Evolutionary conservation across 1,284 basidiomycete genomes (phyloP).

Genomic region (Singerocomus rubriflavus): DNA sequence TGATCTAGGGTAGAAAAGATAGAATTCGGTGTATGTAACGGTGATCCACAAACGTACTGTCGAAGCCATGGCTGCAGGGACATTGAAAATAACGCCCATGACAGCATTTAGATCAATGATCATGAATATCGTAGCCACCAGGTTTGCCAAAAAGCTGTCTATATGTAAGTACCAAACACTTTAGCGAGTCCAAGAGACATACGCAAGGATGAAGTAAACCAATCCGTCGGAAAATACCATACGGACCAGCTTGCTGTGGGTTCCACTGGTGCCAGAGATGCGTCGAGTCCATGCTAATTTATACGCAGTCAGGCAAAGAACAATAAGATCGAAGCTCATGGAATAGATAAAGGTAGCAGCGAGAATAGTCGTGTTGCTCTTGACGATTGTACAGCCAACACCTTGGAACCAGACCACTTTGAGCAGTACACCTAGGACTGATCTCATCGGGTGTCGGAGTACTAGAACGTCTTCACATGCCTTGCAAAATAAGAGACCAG

Average conservation of each 20-base stretch:
- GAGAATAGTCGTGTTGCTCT: constrained; percentile 40
- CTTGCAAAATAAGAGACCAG: constrained; percentile 36
- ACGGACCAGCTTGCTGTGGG: constrained; percentile 25
- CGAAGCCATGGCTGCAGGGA: constrained; percentile 38
- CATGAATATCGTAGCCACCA: constrained; percentile 36
- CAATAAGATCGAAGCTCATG: constrained; percentile 46
- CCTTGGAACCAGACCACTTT: constrained; percentile 36
- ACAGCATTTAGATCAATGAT: constrained; percentile 32
- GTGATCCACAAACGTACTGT: constrained; percentile 35
- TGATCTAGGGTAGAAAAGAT: constrained; percentile 45
- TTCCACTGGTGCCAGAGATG: constrained; percentile 14
- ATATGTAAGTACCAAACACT: neutral
- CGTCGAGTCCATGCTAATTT: constrained; percentile 31
- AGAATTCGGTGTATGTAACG: neutral
- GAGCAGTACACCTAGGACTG: constrained; percentile 36
- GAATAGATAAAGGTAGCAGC: constrained; percentile 45
- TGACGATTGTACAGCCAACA: constrained; percentile 36
- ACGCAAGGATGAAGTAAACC: constrained; percentile 36
- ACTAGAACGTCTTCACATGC: neutral
- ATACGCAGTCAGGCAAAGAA: constrained; percentile 41
- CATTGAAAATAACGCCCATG: constrained; percentile 37
- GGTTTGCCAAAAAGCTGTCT: constrained; percentile 32
- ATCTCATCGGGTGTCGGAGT: neutral
- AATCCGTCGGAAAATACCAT: constrained; percentile 35
- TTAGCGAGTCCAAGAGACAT: constrained; percentile 3